These are phyloP conservation scores for Forsythia viridissima DNA, from an alignment of 257 asterid genomes.

Conservation along the genomic window DNA sequence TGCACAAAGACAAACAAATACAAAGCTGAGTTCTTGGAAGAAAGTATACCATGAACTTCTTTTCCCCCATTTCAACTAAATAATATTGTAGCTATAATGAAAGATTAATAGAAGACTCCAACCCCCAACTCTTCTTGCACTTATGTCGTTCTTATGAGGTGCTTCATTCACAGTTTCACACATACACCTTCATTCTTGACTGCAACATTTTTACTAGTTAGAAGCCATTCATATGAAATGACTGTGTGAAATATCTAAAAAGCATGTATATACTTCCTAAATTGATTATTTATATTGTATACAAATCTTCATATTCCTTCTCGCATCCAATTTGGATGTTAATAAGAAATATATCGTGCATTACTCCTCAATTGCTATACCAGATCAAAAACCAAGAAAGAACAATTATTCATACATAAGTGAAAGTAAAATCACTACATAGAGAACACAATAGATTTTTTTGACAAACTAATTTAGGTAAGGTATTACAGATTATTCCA, in stretches of 20 bases:
- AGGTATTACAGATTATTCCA: not conserved
- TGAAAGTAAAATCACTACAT: not conserved
- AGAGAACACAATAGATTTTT: not conserved
- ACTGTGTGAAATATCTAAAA: not conserved
- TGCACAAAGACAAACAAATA: slow-evolving; percentile 13
- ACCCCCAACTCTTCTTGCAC: not conserved
- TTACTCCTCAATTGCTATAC: not conserved
- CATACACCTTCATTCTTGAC: not conserved
- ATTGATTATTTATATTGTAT: not conserved
- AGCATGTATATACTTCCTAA: not conserved
- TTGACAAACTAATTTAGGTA: not conserved
- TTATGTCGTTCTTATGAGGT: not conserved
- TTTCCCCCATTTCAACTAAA: too few relatives aligned
- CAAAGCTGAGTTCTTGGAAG: not conserved
- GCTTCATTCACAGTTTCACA: too few relatives aligned
- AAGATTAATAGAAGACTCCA: not conserved
- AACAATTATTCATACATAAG: not conserved
- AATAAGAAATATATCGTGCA: not conserved
- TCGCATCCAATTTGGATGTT: not conserved
- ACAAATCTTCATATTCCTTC: not conserved
- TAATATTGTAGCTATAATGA: not conserved
- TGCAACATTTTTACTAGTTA: not conserved
- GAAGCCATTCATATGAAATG: not conserved
- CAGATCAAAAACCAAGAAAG: not conserved
- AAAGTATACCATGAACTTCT: slow-evolving; percentile 76